These are phyloP conservation scores for Dryas alaskensis DNA, from an alignment of 306 rosid species.

Conservation along the genomic window DNA sequence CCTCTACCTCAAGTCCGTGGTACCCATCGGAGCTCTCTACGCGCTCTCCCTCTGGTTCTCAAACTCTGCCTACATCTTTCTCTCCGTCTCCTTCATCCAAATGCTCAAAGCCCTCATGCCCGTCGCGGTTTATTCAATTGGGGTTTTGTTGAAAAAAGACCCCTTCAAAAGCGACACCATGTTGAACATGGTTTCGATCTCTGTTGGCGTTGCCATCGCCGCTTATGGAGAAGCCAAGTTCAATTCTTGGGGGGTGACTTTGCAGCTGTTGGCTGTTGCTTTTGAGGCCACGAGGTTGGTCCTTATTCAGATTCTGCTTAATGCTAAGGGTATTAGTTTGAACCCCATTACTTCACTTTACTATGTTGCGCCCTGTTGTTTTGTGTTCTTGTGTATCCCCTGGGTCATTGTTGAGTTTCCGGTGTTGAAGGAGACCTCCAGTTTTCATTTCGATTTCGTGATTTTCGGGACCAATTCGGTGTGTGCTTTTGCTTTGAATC, in stretches of 20 bases:
- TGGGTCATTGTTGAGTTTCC: slow-evolving; percentile 85
- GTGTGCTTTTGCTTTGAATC: slow-evolving; percentile 84
- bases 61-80: slow-evolving; percentile 80
- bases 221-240: slow-evolving; percentile 91
- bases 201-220: slow-evolving; percentile 80
- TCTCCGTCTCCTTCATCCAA: slow-evolving; percentile 91
- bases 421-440: slow-evolving; percentile 64
- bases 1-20: slow-evolving; percentile 69
- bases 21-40: slow-evolving; percentile 95
- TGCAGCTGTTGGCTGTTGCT: slow-evolving; percentile 81
- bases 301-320: slow-evolving; percentile 76
- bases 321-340: slow-evolving; percentile 72
- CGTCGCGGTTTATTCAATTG: slow-evolving; percentile 84
- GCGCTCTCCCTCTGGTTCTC: slow-evolving; percentile 92
- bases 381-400: slow-evolving; percentile 67
- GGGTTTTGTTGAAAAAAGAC: slow-evolving; percentile 64
- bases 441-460: slow-evolving; percentile 62
- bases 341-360: slow-evolving; percentile 94
- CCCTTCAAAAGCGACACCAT: slow-evolving; percentile 63
- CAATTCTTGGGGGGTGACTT: slow-evolving; percentile 59
- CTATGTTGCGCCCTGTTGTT: slow-evolving; percentile 92
- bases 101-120: slow-evolving; percentile 98
- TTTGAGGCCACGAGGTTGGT: slow-evolving; percentile 91
- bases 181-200: slow-evolving; percentile 85
- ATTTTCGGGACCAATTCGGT: slow-evolving; percentile 75